Conservation (phyloP, 371 early-diverging fungal genomes). For the Mucor irregularis region DNA sequence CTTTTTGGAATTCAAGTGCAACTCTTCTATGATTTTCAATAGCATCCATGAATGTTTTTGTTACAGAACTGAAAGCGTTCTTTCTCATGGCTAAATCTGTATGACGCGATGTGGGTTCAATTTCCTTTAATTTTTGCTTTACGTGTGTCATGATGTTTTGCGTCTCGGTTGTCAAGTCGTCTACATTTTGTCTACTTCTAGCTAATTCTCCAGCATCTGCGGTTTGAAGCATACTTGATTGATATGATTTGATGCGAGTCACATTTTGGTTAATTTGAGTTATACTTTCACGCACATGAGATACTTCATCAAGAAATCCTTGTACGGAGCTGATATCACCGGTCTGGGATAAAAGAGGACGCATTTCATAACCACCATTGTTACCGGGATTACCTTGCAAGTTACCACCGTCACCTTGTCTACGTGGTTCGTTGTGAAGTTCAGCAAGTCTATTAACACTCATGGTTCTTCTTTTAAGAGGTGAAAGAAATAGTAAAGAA, state of each 20-base stretch:
- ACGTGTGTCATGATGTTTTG: slow-evolving; percentile 44
- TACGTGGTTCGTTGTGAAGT: slow-evolving; percentile 19
- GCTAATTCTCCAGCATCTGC: slow-evolving; percentile 39
- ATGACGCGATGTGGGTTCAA: slow-evolving; percentile 44
- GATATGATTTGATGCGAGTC: slow-evolving; percentile 29
- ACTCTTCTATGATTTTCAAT: slow-evolving; percentile 44
- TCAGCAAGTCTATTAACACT: slow-evolving; percentile 51
- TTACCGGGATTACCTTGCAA: slow-evolving; percentile 15
- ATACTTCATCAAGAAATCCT: slow-evolving; percentile 38
- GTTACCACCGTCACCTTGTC: neutral
- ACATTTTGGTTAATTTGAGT: slow-evolving; percentile 41
- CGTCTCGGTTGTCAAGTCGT: slow-evolving; percentile 33
- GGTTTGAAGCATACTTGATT: slow-evolving; percentile 40
- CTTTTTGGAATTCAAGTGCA: slow-evolving; percentile 47
- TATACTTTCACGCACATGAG: slow-evolving; percentile 44
- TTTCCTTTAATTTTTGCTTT: slow-evolving; percentile 45
- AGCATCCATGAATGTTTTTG: slow-evolving; percentile 44
- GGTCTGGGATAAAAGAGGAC: slow-evolving; percentile 39
- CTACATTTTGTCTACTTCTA: slow-evolving; percentile 26
- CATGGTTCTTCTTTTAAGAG: slow-evolving; percentile 21
- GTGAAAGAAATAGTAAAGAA: slow-evolving; percentile 1
- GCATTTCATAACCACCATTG: slow-evolving; percentile 44
- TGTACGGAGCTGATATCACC: slow-evolving; percentile 31
- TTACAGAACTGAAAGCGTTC: slow-evolving; percentile 46
- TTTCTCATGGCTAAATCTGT: slow-evolving; percentile 48